Evolutionary conservation across 169 alveolate species (phyloP).

Genomic region (Cryptosporidium meleagridis): DNA sequence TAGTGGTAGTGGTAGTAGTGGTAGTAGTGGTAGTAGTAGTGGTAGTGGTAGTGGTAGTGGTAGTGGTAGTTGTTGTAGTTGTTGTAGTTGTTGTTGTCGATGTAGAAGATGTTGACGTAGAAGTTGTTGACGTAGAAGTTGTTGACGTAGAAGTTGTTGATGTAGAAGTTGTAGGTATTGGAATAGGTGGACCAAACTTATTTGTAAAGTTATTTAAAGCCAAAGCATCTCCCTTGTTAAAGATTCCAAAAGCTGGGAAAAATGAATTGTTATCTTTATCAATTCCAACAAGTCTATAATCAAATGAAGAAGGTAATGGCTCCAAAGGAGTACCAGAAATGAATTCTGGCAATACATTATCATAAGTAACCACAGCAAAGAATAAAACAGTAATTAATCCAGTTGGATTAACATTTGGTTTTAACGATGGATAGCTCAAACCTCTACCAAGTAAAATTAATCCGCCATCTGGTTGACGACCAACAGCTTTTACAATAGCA

Average conservation of each 20-base stretch:
- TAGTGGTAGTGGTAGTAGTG: not conserved
- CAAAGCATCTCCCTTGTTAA: conserved; percentile 18
- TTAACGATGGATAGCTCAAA: conserved; percentile 50
- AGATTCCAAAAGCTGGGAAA: conserved; percentile 41
- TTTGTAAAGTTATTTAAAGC: conserved; percentile 15
- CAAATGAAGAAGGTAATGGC: conserved; percentile 64
- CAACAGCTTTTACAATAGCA: conserved; percentile 69
- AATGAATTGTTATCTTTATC: conserved; percentile 36
- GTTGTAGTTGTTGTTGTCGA: conserved; percentile 1
- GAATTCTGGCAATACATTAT: conserved; percentile 45
- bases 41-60: conserved; percentile 11
- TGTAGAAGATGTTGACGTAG: conserved; percentile 1
- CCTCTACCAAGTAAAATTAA: conserved; percentile 71
- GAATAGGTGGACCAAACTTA: not conserved
- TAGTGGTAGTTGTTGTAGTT: conserved; percentile 18
- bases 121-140: not conserved
- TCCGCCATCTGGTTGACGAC: conserved; percentile 67
- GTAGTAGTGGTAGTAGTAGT: conserved; percentile 17
- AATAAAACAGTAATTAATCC: conserved; percentile 57
- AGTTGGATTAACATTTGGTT: conserved; percentile 44
- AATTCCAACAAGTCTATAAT: conserved; percentile 59
- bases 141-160: conserved; percentile 14
- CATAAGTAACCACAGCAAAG: conserved; percentile 68
- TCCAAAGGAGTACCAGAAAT: conserved; percentile 45
- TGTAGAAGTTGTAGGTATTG: not conserved